Evolutionary conservation across 495 filamentous ascomycete species (phyloP).

Genomic region (Hypomontagnella monticulosa): DNA sequence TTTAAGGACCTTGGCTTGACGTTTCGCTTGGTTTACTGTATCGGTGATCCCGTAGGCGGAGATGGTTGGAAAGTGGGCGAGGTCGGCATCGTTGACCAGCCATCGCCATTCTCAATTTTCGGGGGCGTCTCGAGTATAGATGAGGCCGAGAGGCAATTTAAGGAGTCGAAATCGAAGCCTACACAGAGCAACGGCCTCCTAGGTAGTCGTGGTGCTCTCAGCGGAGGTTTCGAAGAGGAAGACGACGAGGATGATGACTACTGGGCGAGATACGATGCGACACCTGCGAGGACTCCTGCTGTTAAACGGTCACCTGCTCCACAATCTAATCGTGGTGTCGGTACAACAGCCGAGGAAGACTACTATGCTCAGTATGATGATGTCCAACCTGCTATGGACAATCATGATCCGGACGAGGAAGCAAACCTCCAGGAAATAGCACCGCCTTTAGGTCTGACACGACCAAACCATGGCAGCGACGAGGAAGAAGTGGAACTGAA

Average conservation of each 20-base stretch:
- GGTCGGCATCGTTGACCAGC: conserved; percentile 66
- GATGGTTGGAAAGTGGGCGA: conserved; percentile 87
- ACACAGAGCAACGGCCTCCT: conserved; percentile 25
- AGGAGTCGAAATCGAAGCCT: conserved; percentile 39
- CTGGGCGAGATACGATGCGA: conserved; percentile 93
- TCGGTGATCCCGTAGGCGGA: conserved; percentile 68
- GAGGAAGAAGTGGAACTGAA: conserved; percentile 41
- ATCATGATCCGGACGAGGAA: conserved; percentile 79
- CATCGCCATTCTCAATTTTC: conserved; percentile 52
- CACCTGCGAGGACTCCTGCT: conserved; percentile 79
- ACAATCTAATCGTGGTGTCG: conserved; percentile 44
- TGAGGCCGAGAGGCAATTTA: conserved; percentile 57
- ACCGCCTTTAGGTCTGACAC: conserved; percentile 50
- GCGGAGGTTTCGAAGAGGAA: conserved; percentile 38
- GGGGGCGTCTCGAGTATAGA: conserved; percentile 51
- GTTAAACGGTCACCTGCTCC: conserved; percentile 69
- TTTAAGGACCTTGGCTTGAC: conserved; percentile 65
- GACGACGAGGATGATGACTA: conserved; percentile 86
- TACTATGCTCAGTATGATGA: conserved; percentile 90
- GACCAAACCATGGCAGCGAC: conserved; percentile 33
- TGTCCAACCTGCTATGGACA: conserved; percentile 92
- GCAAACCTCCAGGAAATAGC: conserved; percentile 45
- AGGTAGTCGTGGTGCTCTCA: conserved; percentile 33
- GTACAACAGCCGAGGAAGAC: conserved; percentile 67
- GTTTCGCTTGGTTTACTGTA: conserved; percentile 62